These are phyloP conservation scores for Candida tetrigidarum DNA, from an alignment of 1,139 yeast genomes.

Conservation along the genomic window DNA sequence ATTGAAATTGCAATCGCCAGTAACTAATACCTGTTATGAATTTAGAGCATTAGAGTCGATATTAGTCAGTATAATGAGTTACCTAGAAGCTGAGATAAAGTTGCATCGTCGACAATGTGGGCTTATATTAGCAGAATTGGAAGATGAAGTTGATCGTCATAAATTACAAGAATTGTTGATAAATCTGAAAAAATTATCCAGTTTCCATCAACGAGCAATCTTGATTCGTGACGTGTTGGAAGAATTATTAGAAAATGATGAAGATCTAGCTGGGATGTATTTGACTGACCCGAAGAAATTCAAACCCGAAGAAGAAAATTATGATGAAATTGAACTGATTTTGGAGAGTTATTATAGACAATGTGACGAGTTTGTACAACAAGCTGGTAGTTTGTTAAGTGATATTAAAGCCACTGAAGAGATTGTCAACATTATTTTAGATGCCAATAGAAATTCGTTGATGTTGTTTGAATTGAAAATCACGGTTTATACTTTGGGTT, in stretches of 20 bases:
- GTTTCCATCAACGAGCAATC: constrained; percentile 83
- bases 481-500: constrained; percentile 83
- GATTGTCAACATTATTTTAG: constrained; percentile 91
- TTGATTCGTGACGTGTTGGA: constrained; percentile 85
- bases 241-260: constrained; percentile 86
- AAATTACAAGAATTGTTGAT: constrained; percentile 80
- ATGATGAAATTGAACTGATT: constrained; percentile 85
- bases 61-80: constrained; percentile 80
- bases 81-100: constrained; percentile 83
- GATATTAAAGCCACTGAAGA: constrained; percentile 96
- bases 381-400: constrained; percentile 78
- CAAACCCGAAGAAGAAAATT: constrained; percentile 39
- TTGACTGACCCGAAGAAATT: constrained; percentile 49
- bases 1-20: constrained; percentile 63
- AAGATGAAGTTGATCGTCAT: constrained; percentile 82
- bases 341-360: constrained; percentile 93
- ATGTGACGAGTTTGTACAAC: constrained; percentile 96
- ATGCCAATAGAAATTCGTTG: constrained; percentile 91
- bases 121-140: constrained; percentile 79
- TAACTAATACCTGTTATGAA: constrained; percentile 58
- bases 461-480: constrained; percentile 88
- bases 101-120: constrained; percentile 75
- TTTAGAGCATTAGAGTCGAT: constrained; percentile 90
- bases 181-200: constrained; percentile 77
- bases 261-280: constrained; percentile 86